Evolutionary conservation across 2,329 filamentous ascomycete species (phyloP).

Genomic region (Exophiala oligosperma): DNA sequence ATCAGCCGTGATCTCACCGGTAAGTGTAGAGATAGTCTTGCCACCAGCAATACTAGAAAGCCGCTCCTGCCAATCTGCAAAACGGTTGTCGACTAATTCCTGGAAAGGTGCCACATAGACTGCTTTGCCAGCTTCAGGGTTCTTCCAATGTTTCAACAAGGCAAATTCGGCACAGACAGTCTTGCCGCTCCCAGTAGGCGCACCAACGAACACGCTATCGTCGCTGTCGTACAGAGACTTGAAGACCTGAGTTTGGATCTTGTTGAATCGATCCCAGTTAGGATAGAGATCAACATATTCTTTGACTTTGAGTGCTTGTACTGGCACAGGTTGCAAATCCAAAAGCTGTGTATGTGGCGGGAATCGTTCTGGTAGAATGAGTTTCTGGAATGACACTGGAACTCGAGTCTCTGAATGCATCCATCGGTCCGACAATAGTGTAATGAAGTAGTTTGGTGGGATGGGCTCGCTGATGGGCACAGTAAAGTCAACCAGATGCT

Average conservation of each 20-base stretch:
- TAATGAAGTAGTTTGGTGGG: slow-evolving; percentile 98
- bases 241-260: slow-evolving; percentile 95
- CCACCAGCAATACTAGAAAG: slow-evolving; percentile 72
- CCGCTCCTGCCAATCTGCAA: slow-evolving; percentile 82
- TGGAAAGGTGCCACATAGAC: slow-evolving; percentile 96
- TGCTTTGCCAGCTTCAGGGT: slow-evolving; percentile 69
- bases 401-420: slow-evolving; percentile 97
- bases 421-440: slow-evolving; percentile 91
- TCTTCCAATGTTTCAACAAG: slow-evolving; percentile 82
- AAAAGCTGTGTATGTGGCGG: slow-evolving; percentile 89
- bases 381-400: slow-evolving; percentile 90
- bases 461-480: slow-evolving; percentile 96
- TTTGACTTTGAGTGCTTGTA: slow-evolving; percentile 81
- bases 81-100: slow-evolving; percentile 79
- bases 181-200: slow-evolving; percentile 94
- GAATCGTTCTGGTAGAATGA: slow-evolving; percentile 93
- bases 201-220: slow-evolving; percentile 89
- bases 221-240: slow-evolving; percentile 88
- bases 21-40: slow-evolving; percentile 89
- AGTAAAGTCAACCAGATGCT: slow-evolving; percentile 94
- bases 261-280: slow-evolving; percentile 87
- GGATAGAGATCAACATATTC: slow-evolving; percentile 82
- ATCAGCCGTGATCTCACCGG: slow-evolving; percentile 87
- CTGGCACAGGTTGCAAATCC: slow-evolving; percentile 86
- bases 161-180: slow-evolving; percentile 96